Base-by-base conservation (phyloP, 805 yeast genomes). In the Blastobotrys americana region DNA sequence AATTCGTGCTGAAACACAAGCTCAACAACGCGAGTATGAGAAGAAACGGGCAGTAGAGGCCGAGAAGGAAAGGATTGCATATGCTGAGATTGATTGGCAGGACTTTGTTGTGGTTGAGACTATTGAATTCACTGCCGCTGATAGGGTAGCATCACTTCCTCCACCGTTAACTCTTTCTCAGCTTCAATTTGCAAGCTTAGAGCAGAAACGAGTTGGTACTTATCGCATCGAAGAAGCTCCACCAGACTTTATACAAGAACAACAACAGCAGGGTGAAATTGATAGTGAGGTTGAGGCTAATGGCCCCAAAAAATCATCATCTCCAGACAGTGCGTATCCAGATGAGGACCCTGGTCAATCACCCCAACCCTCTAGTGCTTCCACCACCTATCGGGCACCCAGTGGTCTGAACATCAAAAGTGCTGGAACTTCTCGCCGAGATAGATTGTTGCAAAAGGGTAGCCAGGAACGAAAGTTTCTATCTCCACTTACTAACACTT, bases 51-150 rank as follows among this genome's bases (percentile, higher is more conserved):
- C 58, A 31, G 54, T 58, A 47, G 53, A 52, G 47, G 61, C 70
- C 53, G 63, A 65, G 48, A 49, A 60, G 43, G 71, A 74, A 34
- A 71, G 71, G 46, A 52, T 77, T 3, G 80, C 74, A 35, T 85
- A 73, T 63, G 86, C 89, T 0, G 74, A 83, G 6, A 80, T 87
- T 18, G 88, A 89, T 63, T 90, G 98, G 98, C 80, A 80, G 45
- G 85, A 84, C 50, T 90, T 89, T 57, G 69, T 72, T 2, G 69
- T 85, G 15, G 82, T 85, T 5, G 86, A 80, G 41, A 77, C 81
- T 2, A 69, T 88, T 10, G 78, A 72, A 40, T 82, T 87, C 52
- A 76, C 76, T 13, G 78, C 77, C 2, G 72, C 47, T 3, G 61
- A 57, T 36, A 20, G 41, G 16, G 75, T 72, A 8, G 71, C 76